phyloP scores from a whole-genome alignment of 805 yeast species.

The Scheffersomyces ergatensis region DNA sequence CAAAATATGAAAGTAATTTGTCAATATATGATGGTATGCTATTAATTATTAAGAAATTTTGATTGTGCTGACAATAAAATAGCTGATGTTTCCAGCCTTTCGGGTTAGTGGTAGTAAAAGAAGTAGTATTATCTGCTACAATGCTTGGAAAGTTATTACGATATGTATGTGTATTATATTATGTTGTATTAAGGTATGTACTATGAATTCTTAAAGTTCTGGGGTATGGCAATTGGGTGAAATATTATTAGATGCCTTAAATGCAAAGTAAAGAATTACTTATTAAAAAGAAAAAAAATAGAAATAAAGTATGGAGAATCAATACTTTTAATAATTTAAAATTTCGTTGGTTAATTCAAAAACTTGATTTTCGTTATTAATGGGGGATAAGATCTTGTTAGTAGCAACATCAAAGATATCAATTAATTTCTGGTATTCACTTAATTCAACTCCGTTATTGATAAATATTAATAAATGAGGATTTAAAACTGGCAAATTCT shows the following conservation, averaged over 20 bases:
- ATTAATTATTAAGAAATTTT: too few species aligned
- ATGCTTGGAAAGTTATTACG: too few species aligned
- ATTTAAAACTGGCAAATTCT: conserved; percentile 54
- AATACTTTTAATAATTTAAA: conserved; percentile 12
- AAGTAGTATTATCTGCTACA: too few species aligned
- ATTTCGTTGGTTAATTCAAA: conserved; percentile 24
- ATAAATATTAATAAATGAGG: conserved; percentile 37
- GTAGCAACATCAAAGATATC: conserved; percentile 19
- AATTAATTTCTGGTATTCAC: conserved; percentile 24
- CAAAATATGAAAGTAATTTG: conserved; percentile 41
- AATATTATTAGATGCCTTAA: background rate
- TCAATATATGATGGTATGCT: too few species aligned
- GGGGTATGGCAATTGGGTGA: background rate
- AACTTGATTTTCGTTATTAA: conserved; percentile 23
- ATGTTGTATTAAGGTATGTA: too few species aligned
- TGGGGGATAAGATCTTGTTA: conserved; percentile 18
- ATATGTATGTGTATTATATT: too few species aligned
- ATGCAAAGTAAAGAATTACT: background rate
- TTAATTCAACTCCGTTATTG: conserved; percentile 23
- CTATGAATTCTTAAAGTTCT: too few species aligned
- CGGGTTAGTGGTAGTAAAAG: too few species aligned
- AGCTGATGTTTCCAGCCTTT: too few species aligned
- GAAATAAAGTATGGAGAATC: background rate
- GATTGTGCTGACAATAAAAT: too few species aligned
- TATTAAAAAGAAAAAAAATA: background rate